Evolutionary conservation across 768 basidiomycete species (phyloP).

Genomic region (Cyathus striatus): DNA sequence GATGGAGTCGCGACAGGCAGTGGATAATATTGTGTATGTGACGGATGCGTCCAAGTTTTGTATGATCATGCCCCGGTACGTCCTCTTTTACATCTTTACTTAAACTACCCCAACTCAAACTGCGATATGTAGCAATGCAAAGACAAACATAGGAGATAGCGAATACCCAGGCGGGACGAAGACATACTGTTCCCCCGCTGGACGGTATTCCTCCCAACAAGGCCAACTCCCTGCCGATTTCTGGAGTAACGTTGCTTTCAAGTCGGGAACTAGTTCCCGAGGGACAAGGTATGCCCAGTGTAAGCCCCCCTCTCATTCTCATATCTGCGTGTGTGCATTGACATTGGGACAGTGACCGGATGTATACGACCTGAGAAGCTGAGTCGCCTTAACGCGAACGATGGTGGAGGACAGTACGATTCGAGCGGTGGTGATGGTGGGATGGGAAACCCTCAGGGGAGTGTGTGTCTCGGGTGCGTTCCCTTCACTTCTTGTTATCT

Average conservation of each 20-base stretch:
- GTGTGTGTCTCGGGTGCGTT: slow-evolving; percentile 44
- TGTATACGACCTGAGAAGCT: slow-evolving; percentile 44
- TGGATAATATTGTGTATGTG: slow-evolving; percentile 49
- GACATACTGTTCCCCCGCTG: slow-evolving; percentile 46
- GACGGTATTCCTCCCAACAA: slow-evolving; percentile 32
- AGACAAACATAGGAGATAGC: slow-evolving; percentile 53
- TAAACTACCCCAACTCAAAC: not conserved
- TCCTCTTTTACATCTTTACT: slow-evolving; percentile 8
- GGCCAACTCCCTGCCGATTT: slow-evolving; percentile 41
- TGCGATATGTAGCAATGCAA: slow-evolving; percentile 24
- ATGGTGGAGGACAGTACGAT: slow-evolving; percentile 54
- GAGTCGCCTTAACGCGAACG: slow-evolving; percentile 38
- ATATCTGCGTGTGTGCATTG: not conserved
- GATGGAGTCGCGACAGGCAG: slow-evolving; percentile 21
- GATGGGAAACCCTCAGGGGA: slow-evolving; percentile 46
- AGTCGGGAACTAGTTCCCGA: slow-evolving; percentile 32
- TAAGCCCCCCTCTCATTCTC: slow-evolving; percentile 14
- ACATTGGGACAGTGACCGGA: slow-evolving; percentile 40
- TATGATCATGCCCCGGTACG: slow-evolving; percentile 44
- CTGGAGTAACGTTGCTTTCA: slow-evolving; percentile 46
- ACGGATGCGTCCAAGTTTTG: slow-evolving; percentile 33
- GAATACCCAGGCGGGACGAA: slow-evolving; percentile 52
- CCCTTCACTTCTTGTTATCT: not conserved
- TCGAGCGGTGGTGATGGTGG: slow-evolving; percentile 49
- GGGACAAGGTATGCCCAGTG: slow-evolving; percentile 41